Evolutionary conservation across 345 rosid genomes (phyloP), one percentile per base, ranked within the genome.

Genomic region (Mercurialis annua): DNA sequence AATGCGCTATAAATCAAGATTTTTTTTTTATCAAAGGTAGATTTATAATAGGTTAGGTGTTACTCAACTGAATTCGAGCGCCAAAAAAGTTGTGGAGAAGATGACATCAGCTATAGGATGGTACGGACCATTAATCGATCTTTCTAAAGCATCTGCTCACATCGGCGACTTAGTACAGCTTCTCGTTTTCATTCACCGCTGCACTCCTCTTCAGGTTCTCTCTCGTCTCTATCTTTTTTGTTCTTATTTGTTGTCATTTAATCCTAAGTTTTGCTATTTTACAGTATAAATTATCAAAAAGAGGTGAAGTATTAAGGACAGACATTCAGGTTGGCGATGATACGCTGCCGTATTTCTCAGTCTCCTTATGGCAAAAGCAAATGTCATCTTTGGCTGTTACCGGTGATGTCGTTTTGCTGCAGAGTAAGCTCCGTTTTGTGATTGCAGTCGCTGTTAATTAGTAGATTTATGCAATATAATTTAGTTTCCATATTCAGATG

Each of bases 261-360:
- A n/a, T n/a, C n/a, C n/a, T n/a, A n/a, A n/a, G 20, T 9, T 4
- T 5, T 21, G 27, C 6, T 43, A 15, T n/a, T 38, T 42, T 15
- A 8, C 80, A 84, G 90, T 82, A 73, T 59, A 82, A 77, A 71
- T 38, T 80, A 59, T 64, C 82, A 3, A 75, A 69, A 33, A 85
- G 86, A 0, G 82, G 86, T 48, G 79, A 81, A 34, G 64, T 78
- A 29, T 56, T 86, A 26, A 76, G 82, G 80, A 86, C 82, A 0
- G 90, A 86, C 66, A 73, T 85, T 51, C 85, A 78, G 66, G 90
- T 84, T 0, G 86, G 90, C 20, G 88, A 86, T 54, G 84, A 86
- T 59, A 80, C 86, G 65, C 70, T 66, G 36, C 76, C 82, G 17
- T 73, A 75, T 29, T 84, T 84, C 71, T 61, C 77, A 2, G 80